These are phyloP conservation scores for Hura crepitans DNA, from an alignment of 441 rosid genomes.

Conservation along the genomic window DNA sequence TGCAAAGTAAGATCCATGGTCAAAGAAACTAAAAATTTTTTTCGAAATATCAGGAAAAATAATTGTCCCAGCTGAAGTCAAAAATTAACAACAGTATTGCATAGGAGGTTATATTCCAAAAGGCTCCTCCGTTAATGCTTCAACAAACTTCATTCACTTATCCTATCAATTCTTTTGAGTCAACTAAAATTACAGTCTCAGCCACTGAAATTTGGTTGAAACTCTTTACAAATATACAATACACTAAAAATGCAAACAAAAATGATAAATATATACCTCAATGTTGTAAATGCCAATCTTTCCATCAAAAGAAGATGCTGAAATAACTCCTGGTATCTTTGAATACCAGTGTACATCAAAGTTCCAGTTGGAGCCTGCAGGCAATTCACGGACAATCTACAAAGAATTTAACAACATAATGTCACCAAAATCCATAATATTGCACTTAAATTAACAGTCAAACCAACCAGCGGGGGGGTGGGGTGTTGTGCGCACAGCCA, in stretches of 20 bases:
- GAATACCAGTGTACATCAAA: constrained; percentile 99
- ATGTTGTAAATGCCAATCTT: constrained; percentile 90
- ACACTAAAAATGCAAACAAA: not conserved
- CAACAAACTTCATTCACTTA: not conserved
- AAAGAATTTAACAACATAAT: constrained; percentile 11
- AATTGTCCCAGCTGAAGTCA: not conserved
- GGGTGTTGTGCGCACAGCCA: not conserved
- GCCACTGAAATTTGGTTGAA: not conserved
- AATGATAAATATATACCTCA: constrained; percentile 51
- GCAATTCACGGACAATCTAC: constrained; percentile 90
- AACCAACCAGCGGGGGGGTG: not conserved
- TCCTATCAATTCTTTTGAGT: not conserved
- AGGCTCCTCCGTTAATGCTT: too few relatives aligned
- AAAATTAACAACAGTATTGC: not conserved
- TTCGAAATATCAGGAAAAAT: not conserved
- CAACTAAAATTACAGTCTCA: not conserved
- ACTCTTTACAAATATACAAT: not conserved
- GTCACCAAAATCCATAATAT: constrained; percentile 19
- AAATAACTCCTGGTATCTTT: constrained; percentile 89
- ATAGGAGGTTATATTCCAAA: not conserved
- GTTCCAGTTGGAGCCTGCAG: constrained; percentile 96
- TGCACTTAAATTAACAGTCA: not conserved
- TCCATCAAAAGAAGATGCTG: constrained; percentile 98
- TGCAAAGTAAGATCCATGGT: constrained; percentile 33
- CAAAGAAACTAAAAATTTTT: constrained; percentile 7